Conservation (phyloP, 352 stramenopile genomes). For the Globisporangium spinosum region DNA sequence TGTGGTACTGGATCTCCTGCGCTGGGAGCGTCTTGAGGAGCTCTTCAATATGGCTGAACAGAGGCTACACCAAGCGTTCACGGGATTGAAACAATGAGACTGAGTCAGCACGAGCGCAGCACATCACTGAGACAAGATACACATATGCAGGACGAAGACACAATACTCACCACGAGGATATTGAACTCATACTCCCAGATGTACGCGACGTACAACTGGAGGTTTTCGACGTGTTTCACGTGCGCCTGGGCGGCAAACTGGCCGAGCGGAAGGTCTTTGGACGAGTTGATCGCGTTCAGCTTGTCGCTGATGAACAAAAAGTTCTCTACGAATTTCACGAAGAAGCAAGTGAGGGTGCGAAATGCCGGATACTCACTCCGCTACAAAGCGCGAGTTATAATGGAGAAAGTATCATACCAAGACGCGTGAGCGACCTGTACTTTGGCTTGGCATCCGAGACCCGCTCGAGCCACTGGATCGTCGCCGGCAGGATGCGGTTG, state of each 20-base stretch:
- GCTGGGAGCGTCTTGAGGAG: conserved; percentile 51
- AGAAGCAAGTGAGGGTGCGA: neutral
- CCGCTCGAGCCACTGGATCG: conserved; percentile 71
- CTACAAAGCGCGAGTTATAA: neutral
- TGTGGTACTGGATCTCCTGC: conserved; percentile 67
- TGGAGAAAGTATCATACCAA: conserved; percentile 28
- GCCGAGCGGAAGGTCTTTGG: conserved; percentile 39
- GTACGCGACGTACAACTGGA: conserved; percentile 47
- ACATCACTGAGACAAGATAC: neutral
- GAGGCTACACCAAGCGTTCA: conserved; percentile 21
- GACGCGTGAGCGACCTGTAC: conserved; percentile 52
- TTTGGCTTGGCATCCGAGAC: conserved; percentile 62
- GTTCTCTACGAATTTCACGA: conserved; percentile 40
- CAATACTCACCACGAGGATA: conserved; percentile 36
- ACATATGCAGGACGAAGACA: neutral
- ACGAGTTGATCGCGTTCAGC: conserved; percentile 41
- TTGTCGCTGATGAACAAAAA: conserved; percentile 61
- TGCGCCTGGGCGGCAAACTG: conserved; percentile 50
- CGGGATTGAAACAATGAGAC: neutral
- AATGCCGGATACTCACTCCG: neutral
- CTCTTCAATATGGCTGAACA: conserved; percentile 52
- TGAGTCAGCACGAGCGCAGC: neutral
- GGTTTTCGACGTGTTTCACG: conserved; percentile 37
- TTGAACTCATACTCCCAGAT: conserved; percentile 76
- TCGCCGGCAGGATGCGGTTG: conserved; percentile 54